These are phyloP conservation scores for Ogataea paradorogensis DNA, from an alignment of 805 yeast species.

Conservation along the genomic window DNA sequence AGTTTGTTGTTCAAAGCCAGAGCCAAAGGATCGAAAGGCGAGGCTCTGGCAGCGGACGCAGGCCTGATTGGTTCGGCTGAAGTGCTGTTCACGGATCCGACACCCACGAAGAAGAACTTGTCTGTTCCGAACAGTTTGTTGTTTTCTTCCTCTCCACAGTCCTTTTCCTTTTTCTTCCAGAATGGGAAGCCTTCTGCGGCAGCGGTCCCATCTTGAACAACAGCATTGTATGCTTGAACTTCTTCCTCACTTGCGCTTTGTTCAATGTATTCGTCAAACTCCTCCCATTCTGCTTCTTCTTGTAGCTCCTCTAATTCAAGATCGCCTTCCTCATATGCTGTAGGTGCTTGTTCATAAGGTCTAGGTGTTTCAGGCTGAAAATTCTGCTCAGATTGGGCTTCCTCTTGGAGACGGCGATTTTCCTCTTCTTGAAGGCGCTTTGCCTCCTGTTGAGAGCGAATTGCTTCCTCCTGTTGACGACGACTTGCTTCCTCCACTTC, in stretches of 20 bases:
- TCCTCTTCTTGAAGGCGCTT: too few species aligned
- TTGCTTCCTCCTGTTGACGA: too few species aligned
- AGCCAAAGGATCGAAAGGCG: conserved; percentile 3
- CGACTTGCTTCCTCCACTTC: too few species aligned
- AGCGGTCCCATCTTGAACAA: conserved; percentile 3
- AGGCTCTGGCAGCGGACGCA: background rate
- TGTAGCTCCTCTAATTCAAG: conserved; percentile 3
- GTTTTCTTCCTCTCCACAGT: conserved; percentile 17
- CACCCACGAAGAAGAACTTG: conserved; percentile 28
- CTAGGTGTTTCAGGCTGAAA: too few species aligned
- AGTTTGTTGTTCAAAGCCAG: background rate
- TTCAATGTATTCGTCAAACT: background rate
- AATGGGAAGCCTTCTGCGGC: conserved; percentile 14
- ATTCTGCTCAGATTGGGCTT: too few species aligned
- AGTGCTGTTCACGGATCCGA: conserved; percentile 22
- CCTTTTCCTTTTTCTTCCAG: conserved; percentile 12
- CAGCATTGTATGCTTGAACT: conserved; percentile 1
- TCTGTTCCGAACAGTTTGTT: conserved; percentile 24
- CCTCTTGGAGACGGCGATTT: too few species aligned
- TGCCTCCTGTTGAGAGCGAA: too few species aligned
- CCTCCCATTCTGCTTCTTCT: conserved; percentile 5
- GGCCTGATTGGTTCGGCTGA: background rate
- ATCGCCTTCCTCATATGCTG: background rate
- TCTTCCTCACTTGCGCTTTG: background rate
- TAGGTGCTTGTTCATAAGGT: background rate